Conservation (phyloP, 306 rosid genomes). For the Ormosia emarginata region DNA sequence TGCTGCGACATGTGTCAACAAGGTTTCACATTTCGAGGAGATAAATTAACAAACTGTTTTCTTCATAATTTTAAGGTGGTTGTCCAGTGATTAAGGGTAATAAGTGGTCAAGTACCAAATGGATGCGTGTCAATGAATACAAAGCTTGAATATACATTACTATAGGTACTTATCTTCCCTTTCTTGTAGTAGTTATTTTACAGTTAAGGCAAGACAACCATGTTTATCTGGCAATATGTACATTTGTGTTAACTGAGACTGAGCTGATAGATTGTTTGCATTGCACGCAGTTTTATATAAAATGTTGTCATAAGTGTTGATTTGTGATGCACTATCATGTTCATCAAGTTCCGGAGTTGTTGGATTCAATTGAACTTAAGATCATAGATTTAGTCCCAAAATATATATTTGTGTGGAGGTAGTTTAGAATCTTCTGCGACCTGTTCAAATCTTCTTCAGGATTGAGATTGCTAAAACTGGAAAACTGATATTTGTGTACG, state of each 20-base stretch:
- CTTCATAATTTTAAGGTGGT: constrained; percentile 68
- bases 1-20: neutral
- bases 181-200: neutral
- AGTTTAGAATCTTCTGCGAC: constrained; percentile 5
- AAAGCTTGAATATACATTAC: constrained; percentile 44
- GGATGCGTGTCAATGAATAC: constrained; percentile 84
- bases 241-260: neutral
- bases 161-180: constrained; percentile 36
- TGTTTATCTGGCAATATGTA: neutral
- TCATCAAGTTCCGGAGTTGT: neutral
- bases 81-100: constrained; percentile 95
- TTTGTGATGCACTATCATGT: neutral
- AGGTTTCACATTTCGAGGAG: constrained; percentile 19
- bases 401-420: neutral
- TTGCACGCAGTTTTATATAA: neutral
- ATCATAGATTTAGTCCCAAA: neutral
- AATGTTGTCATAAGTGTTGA: neutral
- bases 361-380: neutral
- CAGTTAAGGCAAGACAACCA: neutral
- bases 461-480: neutral
- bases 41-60: constrained; percentile 1
- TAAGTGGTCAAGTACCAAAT: constrained; percentile 97
- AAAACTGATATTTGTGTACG: neutral
- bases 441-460: neutral
- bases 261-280: neutral